A percentile compares a stretch with the other conserved stretches of the same genome.
Evolutionary conservation across 1,284 basidiomycete genomes (phyloP).

Genomic region (Phylloboletellus chloephorus): DNA sequence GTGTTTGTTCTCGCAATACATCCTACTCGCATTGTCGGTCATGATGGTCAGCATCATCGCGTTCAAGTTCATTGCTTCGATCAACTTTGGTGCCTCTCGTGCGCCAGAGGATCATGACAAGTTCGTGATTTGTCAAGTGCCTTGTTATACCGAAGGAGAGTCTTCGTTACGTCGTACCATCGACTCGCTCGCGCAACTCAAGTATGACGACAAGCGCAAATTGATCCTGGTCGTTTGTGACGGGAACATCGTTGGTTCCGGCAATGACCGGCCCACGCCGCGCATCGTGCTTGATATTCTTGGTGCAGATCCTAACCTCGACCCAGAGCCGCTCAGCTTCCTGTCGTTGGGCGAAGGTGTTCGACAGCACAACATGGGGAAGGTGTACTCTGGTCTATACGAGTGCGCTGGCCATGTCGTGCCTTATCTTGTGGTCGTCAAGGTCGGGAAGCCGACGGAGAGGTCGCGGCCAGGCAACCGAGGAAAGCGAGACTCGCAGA

Average conservation of each 20-base stretch:
- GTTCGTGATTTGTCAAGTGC: constrained; percentile 97
- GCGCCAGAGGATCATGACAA: constrained; percentile 97
- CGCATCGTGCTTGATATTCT: constrained; percentile 96
- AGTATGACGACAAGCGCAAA: constrained; percentile 98
- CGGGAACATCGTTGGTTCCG: constrained; percentile 96
- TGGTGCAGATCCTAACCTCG: constrained; percentile 87
- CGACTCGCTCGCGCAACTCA: constrained; percentile 89
- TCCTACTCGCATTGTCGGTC: constrained; percentile 84
- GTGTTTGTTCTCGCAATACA: constrained; percentile 89
- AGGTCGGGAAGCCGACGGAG: constrained; percentile 95
- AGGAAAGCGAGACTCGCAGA: constrained; percentile 96
- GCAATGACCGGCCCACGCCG: constrained; percentile 88
- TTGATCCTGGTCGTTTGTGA: constrained; percentile 94
- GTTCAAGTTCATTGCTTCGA: constrained; percentile 96
- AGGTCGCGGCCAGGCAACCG: constrained; percentile 90
- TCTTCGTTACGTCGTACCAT: constrained; percentile 85
- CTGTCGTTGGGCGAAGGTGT: constrained; percentile 90
- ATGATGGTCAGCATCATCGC: constrained; percentile 95
- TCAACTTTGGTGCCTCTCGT: constrained; percentile 80
- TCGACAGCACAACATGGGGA: constrained; percentile 97
- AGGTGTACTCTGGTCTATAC: constrained; percentile 95
- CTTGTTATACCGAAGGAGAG: constrained; percentile 96
- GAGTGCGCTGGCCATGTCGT: constrained; percentile 94
- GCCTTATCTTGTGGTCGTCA: constrained; percentile 94
- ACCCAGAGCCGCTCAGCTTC: constrained; percentile 94